Percentiles rank a stretch among this genome's conserved stretches.
Conservation (phyloP, 805 yeast genomes). For the Naumovozyma dairenensis region DNA sequence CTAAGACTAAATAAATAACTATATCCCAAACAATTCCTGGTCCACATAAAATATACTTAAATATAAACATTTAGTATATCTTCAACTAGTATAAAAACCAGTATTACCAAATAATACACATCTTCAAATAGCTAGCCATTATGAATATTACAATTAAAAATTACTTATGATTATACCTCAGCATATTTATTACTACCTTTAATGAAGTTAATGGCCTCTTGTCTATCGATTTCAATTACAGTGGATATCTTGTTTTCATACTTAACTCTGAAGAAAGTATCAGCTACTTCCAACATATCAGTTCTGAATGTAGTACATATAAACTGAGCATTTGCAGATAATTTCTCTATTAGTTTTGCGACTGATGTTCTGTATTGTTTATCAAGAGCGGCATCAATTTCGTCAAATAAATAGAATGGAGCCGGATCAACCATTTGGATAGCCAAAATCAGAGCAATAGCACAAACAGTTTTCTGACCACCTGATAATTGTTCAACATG, state of each 20-base stretch:
- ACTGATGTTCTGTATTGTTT: constrained; percentile 85
- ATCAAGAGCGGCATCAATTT: constrained; percentile 92
- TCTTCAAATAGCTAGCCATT: no score
- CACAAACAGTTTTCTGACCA: constrained; percentile 95
- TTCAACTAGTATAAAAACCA: no score
- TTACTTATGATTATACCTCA: constrained; percentile 14
- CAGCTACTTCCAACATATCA: constrained; percentile 82
- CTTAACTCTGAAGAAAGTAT: constrained; percentile 79
- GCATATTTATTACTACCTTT: constrained; percentile 40
- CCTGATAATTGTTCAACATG: constrained; percentile 89
- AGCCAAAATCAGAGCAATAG: constrained; percentile 85
- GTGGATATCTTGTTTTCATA: constrained; percentile 75
- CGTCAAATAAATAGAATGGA: constrained; percentile 92
- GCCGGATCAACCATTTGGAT: constrained; percentile 95
- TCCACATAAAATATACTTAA: no score
- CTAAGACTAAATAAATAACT: no score
- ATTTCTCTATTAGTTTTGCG: constrained; percentile 57
- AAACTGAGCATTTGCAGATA: constrained; percentile 72
- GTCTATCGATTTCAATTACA: constrained; percentile 57
- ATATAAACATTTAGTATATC: no score
- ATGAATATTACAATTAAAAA: no score
- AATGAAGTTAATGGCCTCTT: constrained; percentile 74
- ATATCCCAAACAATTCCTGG: no score
- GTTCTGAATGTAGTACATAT: constrained; percentile 94
- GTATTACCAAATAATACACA: no score